Evolutionary conservation across 2,329 filamentous ascomycete genomes (phyloP).

Genomic region (Aspergillus novoparasiticus): DNA sequence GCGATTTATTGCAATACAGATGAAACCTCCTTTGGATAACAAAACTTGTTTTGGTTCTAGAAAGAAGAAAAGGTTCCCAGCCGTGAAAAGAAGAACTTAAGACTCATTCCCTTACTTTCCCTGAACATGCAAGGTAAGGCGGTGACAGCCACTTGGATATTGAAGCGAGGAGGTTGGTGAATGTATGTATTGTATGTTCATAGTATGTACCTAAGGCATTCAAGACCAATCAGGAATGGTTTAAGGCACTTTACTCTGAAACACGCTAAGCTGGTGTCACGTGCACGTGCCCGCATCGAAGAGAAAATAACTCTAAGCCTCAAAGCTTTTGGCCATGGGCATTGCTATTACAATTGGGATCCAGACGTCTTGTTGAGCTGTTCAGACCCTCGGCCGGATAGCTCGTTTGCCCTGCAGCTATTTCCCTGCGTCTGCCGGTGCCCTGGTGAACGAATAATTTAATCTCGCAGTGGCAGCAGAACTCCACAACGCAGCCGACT

Average conservation of each 20-base stretch:
- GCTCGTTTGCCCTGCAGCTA: neutral
- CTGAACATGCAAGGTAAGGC: neutral
- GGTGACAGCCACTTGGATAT: neutral
- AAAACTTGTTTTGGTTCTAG: neutral
- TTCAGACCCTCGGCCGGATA: neutral
- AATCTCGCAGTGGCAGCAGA: conserved; percentile 4
- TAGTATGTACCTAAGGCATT: conserved; percentile 10
- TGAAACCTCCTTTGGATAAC: neutral
- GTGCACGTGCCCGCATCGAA: conserved; percentile 22
- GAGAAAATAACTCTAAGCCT: conserved; percentile 16
- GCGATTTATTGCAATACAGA: neutral
- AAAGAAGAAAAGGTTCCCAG: neutral
- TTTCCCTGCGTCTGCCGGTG: neutral
- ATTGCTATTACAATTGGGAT: neutral
- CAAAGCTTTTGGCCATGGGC: conserved; percentile 11
- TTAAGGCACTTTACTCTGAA: conserved; percentile 28
- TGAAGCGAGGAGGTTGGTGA: neutral
- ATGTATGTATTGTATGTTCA: neutral
- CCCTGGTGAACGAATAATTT: conserved; percentile 11
- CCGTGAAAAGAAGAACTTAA: neutral
- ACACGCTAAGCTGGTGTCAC: conserved; percentile 31
- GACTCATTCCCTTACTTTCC: neutral
- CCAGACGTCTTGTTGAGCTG: neutral
- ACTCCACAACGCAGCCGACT: conserved; percentile 21
- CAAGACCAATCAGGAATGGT: conserved; percentile 20